Evolutionary conservation across 2,329 filamentous ascomycete species (phyloP).

Genomic region (Botryosphaeria dothidea): DNA sequence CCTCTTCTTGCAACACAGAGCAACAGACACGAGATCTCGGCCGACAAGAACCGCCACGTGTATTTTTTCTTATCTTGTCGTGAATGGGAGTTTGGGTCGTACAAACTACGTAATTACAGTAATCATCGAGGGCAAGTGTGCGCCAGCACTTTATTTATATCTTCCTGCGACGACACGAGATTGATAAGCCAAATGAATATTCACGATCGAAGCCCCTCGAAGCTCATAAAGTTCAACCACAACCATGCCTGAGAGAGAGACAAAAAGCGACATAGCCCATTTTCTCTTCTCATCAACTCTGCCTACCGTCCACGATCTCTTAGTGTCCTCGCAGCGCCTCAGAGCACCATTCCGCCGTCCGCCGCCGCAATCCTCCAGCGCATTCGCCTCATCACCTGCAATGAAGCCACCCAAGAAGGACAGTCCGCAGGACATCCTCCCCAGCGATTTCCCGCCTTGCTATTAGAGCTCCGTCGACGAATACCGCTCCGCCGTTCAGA

Average conservation of each 20-base stretch:
- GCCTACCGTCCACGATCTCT: too few species aligned
- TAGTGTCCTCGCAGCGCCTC: neutral
- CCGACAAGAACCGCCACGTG: neutral
- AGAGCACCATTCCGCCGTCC: neutral
- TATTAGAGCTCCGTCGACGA: neutral
- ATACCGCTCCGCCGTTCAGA: too few species aligned
- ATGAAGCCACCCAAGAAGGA: neutral
- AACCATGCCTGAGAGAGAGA: too few species aligned
- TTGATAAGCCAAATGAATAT: too few species aligned
- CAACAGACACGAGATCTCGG: neutral
- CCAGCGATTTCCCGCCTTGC: slow-evolving; percentile 6
- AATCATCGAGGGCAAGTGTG: too few species aligned
- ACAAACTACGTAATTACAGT: neutral
- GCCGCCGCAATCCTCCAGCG: neutral
- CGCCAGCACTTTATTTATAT: too few species aligned
- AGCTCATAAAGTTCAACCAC: too few species aligned
- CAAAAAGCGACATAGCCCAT: too few species aligned
- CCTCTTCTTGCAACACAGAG: neutral
- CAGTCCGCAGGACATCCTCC: neutral
- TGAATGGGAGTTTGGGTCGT: neutral
- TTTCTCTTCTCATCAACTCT: too few species aligned
- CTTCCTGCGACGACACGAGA: too few species aligned
- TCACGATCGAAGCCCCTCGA: too few species aligned
- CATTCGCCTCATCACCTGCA: neutral
- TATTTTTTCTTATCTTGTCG: neutral